phyloP scores from a whole-genome alignment of 768 basidiomycete genomes.

The Boletus vermiculosoides region DNA sequence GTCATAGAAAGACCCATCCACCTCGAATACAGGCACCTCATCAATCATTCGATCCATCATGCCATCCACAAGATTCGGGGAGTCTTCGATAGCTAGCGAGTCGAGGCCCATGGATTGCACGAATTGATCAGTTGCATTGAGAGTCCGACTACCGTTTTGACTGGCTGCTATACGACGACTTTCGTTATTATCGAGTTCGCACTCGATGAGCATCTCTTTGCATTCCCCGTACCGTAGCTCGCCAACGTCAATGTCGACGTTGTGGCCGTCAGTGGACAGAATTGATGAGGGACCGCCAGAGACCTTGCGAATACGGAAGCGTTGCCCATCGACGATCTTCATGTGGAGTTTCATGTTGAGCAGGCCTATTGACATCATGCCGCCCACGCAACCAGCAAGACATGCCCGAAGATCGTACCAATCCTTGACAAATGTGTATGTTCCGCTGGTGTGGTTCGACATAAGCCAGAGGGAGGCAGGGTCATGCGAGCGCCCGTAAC shows the following conservation, averaged over 20 bases:
- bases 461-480: constrained; percentile 98
- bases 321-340: constrained; percentile 84
- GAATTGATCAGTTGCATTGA: constrained; percentile 88
- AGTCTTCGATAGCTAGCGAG: constrained; percentile 66
- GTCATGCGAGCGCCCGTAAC: constrained; percentile 95
- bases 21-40: constrained; percentile 94
- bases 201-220: constrained; percentile 95
- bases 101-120: constrained; percentile 85
- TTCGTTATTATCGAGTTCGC: constrained; percentile 81
- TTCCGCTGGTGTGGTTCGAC: constrained; percentile 96
- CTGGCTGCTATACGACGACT: constrained; percentile 16
- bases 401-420: constrained; percentile 95
- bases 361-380: constrained; percentile 94
- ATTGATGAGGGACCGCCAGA: constrained; percentile 87
- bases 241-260: constrained; percentile 93
- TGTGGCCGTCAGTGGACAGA: constrained; percentile 86
- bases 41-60: constrained; percentile 98
- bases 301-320: constrained; percentile 93
- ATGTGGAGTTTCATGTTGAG: constrained; percentile 95
- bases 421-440: constrained; percentile 97
- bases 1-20: constrained; percentile 94
- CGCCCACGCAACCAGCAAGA: constrained; percentile 91
- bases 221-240: constrained; percentile 95
- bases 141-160: constrained; percentile 26
- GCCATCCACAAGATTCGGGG: constrained; percentile 73